A percentile compares a stretch with the other conserved stretches of the same genome.
Evolutionary conservation across 2,329 filamentous ascomycete species (phyloP).

Genomic region (Chaetomiaceae sp.): DNA sequence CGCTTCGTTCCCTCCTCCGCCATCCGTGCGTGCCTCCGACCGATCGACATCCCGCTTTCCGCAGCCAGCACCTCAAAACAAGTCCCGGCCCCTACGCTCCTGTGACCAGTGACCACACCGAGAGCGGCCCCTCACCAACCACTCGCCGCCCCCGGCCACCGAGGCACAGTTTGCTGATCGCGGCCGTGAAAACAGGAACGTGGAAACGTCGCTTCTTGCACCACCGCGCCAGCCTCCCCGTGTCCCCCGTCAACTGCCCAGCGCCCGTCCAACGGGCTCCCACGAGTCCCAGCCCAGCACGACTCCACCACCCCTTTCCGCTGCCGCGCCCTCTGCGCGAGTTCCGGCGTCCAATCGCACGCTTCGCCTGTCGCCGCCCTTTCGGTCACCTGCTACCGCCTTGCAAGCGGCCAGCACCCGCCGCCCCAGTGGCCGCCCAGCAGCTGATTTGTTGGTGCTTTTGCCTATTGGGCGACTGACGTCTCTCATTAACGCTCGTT

Average conservation of each 20-base stretch:
- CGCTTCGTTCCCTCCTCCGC: too few species aligned
- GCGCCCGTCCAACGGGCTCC: neutral
- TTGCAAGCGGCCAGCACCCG: constrained; percentile 1
- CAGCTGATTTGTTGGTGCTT: neutral
- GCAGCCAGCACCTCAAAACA: constrained; percentile 18
- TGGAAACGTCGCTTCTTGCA: too few species aligned
- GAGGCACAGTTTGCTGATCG: constrained; percentile 24
- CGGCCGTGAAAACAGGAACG: constrained; percentile 23
- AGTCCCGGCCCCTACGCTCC: constrained; percentile 13
- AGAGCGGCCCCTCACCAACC: constrained; percentile 14
- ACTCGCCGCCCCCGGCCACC: constrained; percentile 14
- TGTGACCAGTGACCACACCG: constrained; percentile 20
- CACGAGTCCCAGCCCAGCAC: too few species aligned
- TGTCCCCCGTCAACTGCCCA: constrained; percentile 21
- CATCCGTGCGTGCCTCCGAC: neutral
- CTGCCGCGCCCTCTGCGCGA: neutral
- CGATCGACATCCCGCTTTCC: constrained; percentile 22
- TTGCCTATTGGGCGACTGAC: constrained; percentile 11
- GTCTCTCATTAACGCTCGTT: constrained; percentile 6
- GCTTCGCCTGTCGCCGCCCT: neutral
- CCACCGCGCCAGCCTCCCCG: too few species aligned
- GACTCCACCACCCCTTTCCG: constrained; percentile 1
- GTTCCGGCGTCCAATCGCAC: neutral
- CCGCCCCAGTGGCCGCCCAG: neutral
- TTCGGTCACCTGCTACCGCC: constrained; percentile 3